phyloP scores from a whole-genome alignment of 176 grass and related monocot species.

The Oryza glaberrima region DNA sequence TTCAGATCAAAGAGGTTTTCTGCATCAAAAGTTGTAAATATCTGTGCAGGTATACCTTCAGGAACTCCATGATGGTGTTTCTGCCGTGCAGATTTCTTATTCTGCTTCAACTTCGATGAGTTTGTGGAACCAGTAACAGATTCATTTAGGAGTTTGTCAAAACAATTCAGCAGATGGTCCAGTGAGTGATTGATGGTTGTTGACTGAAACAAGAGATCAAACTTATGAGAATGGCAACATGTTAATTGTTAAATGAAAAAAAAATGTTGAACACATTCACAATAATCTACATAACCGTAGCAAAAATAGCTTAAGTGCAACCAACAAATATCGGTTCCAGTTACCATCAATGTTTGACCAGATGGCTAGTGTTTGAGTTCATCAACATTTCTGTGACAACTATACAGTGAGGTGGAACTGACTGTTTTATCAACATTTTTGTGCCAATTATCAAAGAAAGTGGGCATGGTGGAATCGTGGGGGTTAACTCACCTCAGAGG shows the following conservation, averaged over 20 bases:
- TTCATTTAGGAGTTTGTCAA: conserved; percentile 52
- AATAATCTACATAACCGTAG: not conserved
- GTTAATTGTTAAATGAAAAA: not conserved
- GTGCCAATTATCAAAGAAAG: not conserved
- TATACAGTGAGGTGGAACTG: not conserved
- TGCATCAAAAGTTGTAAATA: not conserved
- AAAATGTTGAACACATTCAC: conserved; percentile 12
- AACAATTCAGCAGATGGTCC: conserved; percentile 72
- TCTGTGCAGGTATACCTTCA: conserved; percentile 45
- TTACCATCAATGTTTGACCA: conserved; percentile 1
- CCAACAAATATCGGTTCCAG: conserved; percentile 10
- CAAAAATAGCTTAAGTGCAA: conserved; percentile 15
- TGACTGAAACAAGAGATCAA: conserved; percentile 49
- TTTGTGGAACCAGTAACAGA: conserved; percentile 22
- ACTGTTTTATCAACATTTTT: conserved; percentile 3
- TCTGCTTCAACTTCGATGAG: conserved; percentile 40
- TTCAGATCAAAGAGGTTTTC: conserved; percentile 29
- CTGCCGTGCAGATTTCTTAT: conserved; percentile 37
- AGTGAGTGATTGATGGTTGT: conserved; percentile 51
- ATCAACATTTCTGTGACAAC: not conserved
- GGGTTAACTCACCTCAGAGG: conserved; percentile 50
- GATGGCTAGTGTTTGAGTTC: not conserved
- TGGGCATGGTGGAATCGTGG: conserved; percentile 12
- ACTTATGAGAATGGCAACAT: conserved; percentile 30
- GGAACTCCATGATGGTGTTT: conserved; percentile 49